Conservation (phyloP, 768 basidiomycete genomes). For the Boletus sp. region DNA sequence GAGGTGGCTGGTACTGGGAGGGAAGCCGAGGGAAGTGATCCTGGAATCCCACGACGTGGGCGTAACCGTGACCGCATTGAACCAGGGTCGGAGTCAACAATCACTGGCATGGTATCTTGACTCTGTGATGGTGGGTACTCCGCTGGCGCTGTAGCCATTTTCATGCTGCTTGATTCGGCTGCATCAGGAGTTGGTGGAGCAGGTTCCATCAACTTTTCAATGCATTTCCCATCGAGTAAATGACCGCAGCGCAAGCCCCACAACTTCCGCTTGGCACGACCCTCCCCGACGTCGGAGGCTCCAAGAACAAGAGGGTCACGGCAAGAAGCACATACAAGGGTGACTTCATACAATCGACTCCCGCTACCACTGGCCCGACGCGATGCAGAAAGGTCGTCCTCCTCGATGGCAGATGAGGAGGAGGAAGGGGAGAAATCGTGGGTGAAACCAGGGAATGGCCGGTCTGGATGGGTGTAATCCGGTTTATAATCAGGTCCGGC, state of each 20-base stretch:
- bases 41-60: constrained; percentile 35
- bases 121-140: not conserved
- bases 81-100: constrained; percentile 24
- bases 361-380: constrained; percentile 24
- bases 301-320: constrained; percentile 60
- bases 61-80: constrained; percentile 61
- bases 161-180: constrained; percentile 12
- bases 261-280: constrained; percentile 46
- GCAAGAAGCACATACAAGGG: constrained; percentile 69
- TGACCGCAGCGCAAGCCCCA: constrained; percentile 81
- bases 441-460: constrained; percentile 61
- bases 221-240: constrained; percentile 74
- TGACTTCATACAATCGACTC: constrained; percentile 32
- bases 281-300: constrained; percentile 47
- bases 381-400: constrained; percentile 41
- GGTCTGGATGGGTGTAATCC: constrained; percentile 63
- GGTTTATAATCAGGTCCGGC: constrained; percentile 47
- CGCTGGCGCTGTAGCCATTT: constrained; percentile 9
- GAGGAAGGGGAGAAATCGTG: constrained; percentile 55
- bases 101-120: constrained; percentile 29
- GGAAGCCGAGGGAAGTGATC: constrained; percentile 2
- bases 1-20: constrained; percentile 2
- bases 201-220: constrained; percentile 56
- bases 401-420: constrained; percentile 35
- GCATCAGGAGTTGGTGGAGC: constrained; percentile 7